Evolutionary conservation across 768 basidiomycete genomes (phyloP).

Genomic region (Serendipita sp.): DNA sequence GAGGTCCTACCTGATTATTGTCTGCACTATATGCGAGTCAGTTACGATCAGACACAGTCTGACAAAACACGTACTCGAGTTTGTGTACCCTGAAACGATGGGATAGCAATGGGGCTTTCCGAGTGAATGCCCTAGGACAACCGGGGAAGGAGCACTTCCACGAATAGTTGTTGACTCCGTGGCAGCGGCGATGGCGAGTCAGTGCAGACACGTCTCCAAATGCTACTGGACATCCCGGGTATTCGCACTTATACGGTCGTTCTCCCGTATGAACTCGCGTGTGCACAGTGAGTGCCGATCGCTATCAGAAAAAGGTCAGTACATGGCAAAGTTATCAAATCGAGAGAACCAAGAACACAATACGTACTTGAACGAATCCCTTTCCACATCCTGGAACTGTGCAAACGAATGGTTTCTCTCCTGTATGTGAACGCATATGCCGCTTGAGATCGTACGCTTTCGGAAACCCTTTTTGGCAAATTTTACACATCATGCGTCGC

Average conservation of each 20-base stretch:
- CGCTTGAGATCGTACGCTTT: conserved; percentile 70
- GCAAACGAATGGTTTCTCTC: conserved; percentile 74
- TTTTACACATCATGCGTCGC: conserved; percentile 34
- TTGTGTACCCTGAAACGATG: background rate
- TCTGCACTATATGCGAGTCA: too few species aligned
- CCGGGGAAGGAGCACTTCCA: background rate
- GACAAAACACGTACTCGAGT: background rate
- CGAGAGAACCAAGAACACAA: background rate
- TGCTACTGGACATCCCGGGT: conserved; percentile 71
- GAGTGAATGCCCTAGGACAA: background rate
- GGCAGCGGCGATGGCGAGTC: conserved; percentile 62
- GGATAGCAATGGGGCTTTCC: background rate
- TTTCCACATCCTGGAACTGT: conserved; percentile 61
- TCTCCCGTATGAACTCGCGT: conserved; percentile 83
- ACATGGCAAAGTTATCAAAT: conserved; percentile 6
- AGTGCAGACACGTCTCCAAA: conserved; percentile 87
- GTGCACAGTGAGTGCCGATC: conserved; percentile 81
- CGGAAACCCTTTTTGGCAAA: conserved; percentile 68
- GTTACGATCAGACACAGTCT: too few species aligned
- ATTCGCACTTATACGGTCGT: conserved; percentile 82
- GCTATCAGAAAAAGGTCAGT: conserved; percentile 26
- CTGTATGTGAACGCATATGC: conserved; percentile 82
- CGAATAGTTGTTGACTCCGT: background rate
- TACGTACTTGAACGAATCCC: conserved; percentile 71
- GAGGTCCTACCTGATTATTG: too few species aligned